Evolutionary conservation across 495 filamentous ascomycete genomes (phyloP), one percentile per base, ranked within the genome.

Genomic region (Massariosphaeria phaeospora): DNA sequence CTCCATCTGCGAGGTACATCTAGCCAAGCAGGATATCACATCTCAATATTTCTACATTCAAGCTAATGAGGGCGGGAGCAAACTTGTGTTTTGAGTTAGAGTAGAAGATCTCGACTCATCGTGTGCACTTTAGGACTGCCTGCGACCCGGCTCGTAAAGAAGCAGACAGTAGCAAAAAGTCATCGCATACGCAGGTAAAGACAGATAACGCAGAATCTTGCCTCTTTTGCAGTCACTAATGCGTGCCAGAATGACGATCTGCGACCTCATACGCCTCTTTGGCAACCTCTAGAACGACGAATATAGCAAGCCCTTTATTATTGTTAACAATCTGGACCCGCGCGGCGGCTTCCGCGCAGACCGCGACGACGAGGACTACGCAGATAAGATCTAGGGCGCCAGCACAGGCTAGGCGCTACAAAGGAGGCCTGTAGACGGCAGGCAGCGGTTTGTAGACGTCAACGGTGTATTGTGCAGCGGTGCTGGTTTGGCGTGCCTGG

Each of bases 211-310:
- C n/a, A 9, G n/a, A n/a, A n/a, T n/a, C n/a, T n/a, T n/a, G n/a
- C n/a, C n/a, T n/a, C n/a, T n/a, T n/a, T n/a, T n/a, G n/a, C n/a
- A n/a, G n/a, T n/a, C n/a, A 17, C 42, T 59, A 27, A 59, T 23
- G 21, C 41, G 3, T 26, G 6, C n/a, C 15, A 65, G 52, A 27
- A 25, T 66, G 23, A 23, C 25, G 13, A 41, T 62, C 20, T 46
- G 48, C 3, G 67, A 71, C 10, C 59, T 71, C 20, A 45, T 71
- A 58, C 47, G 54, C 15, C 64, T 69, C 1, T 70, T 71, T 27
- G 68, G 66, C 1, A 47, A 55, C 4, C 39, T 64, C 13, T 11
- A 33, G 13, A 56, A 60, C 15, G 64, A 65, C 34, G 57, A 61
- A 3, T 45, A 51, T 0, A 67, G 66, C 7, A 55, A 40, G 12